Conservation (phyloP, 208 protist genomes). For the Tritrichomonas musculus region DNA sequence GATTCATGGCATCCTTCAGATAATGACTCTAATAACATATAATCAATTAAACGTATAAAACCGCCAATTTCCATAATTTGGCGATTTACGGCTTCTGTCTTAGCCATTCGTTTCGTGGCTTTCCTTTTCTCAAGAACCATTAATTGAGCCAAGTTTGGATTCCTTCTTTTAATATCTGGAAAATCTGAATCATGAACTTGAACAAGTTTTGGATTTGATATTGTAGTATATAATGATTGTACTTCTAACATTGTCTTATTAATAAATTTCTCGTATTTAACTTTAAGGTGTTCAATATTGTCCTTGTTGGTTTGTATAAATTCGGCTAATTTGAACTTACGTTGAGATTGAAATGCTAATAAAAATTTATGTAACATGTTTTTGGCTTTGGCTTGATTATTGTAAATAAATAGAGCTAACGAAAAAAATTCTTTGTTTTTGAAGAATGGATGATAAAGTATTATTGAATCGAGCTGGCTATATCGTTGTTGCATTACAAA, state of each 20-base stretch:
- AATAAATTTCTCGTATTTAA: background rate
- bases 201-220: background rate
- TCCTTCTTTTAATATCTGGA: background rate
- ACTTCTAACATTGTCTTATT: background rate
- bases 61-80: background rate
- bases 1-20: background rate
- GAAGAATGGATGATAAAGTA: background rate
- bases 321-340: background rate
- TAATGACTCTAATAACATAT: background rate
- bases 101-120: background rate
- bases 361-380: background rate
- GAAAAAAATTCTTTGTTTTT: background rate
- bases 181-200: slow-evolving; percentile 7
- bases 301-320: background rate
- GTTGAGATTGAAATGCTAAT: slow-evolving; percentile 21
- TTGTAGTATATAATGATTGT: background rate
- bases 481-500: background rate
- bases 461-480: background rate
- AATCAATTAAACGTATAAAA: background rate
- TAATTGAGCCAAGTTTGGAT: slow-evolving; percentile 4
- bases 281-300: background rate
- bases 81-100: background rate
- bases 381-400: background rate
- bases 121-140: background rate
- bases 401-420: background rate